phyloP scores from a whole-genome alignment of 2,329 filamentous ascomycete genomes.

The Ophiocordyceps camponoti-leonardi region DNA sequence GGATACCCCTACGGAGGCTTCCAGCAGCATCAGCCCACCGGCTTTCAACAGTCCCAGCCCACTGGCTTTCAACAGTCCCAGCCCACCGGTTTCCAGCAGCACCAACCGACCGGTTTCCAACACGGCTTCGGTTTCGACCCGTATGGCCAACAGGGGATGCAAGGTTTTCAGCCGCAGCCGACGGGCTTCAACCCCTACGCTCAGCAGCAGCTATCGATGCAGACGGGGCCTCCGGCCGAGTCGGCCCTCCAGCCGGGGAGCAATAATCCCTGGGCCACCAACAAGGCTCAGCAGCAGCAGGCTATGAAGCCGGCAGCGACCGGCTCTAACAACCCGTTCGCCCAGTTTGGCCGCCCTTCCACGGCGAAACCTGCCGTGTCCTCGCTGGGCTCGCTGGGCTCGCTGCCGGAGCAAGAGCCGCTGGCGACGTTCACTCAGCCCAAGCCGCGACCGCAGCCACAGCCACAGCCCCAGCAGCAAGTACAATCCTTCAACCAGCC shows the following conservation, averaged over 20 bases:
- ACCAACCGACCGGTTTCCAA: slow-evolving; percentile 38
- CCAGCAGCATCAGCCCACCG: slow-evolving; percentile 28
- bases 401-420: slow-evolving; percentile 71
- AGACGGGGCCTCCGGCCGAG: slow-evolving; percentile 28
- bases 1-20: slow-evolving; percentile 48
- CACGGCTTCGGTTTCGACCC: slow-evolving; percentile 52
- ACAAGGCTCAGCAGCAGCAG: slow-evolving; percentile 34
- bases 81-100: slow-evolving; percentile 28
- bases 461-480: slow-evolving; percentile 26
- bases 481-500: slow-evolving; percentile 18
- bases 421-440: slow-evolving; percentile 41
- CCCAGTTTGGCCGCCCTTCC: slow-evolving; percentile 49
- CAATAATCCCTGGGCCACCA: slow-evolving; percentile 84
- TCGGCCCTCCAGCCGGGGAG: slow-evolving; percentile 56
- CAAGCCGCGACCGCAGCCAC: slow-evolving; percentile 12
- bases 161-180: slow-evolving; percentile 30
- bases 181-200: slow-evolving; percentile 38
- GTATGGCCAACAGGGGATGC: slow-evolving; percentile 34
- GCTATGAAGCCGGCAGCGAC: slow-evolving; percentile 67
- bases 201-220: slow-evolving; percentile 22
- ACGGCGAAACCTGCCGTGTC: slow-evolving; percentile 40
- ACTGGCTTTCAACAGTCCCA: slow-evolving; percentile 24
- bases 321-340: slow-evolving; percentile 96
- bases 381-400: slow-evolving; percentile 55
- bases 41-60: slow-evolving; percentile 36